Evolutionary conservation across 2,329 filamentous ascomycete species (phyloP).

Genomic region (Verticillium tricorpus): DNA sequence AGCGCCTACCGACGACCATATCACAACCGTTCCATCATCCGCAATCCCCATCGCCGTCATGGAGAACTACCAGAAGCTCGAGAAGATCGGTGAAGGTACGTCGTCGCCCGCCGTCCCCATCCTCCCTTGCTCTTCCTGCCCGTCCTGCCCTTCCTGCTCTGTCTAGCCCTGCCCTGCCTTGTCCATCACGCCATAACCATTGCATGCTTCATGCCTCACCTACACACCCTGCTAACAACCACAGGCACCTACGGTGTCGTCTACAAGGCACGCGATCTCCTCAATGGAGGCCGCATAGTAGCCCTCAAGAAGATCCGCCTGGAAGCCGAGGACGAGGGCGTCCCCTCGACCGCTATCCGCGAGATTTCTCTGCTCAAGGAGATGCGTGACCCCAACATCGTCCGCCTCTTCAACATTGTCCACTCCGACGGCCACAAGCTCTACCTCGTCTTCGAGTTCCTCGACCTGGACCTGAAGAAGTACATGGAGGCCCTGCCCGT

Average conservation of each 20-base stretch:
- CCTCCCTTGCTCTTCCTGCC: background rate
- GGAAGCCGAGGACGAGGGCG: conserved; percentile 91
- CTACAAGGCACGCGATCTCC: conserved; percentile 87
- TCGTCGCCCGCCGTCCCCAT: conserved; percentile 22
- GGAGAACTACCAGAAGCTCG: conserved; percentile 96
- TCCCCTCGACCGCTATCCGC: conserved; percentile 87
- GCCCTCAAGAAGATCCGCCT: conserved; percentile 94
- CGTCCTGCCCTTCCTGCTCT: background rate
- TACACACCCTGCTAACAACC: background rate
- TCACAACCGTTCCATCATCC: background rate
- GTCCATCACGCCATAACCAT: conserved; percentile 3
- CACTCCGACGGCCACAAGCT: conserved; percentile 93
- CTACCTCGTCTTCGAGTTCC: conserved; percentile 88
- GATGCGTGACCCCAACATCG: conserved; percentile 88
- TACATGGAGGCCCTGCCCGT: conserved; percentile 92
- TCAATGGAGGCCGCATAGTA: conserved; percentile 77
- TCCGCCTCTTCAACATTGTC: conserved; percentile 84
- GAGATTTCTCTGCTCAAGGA: conserved; percentile 94
- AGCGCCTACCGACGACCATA: too few species aligned
- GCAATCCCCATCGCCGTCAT: conserved; percentile 38
- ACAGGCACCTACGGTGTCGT: conserved; percentile 90
- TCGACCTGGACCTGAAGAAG: conserved; percentile 89
- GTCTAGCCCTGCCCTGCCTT: background rate
- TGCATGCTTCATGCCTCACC: background rate
- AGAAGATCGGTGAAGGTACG: conserved; percentile 93